Conservation (phyloP, 495 filamentous ascomycete genomes). For the Rhypophila decipiens region DNA sequence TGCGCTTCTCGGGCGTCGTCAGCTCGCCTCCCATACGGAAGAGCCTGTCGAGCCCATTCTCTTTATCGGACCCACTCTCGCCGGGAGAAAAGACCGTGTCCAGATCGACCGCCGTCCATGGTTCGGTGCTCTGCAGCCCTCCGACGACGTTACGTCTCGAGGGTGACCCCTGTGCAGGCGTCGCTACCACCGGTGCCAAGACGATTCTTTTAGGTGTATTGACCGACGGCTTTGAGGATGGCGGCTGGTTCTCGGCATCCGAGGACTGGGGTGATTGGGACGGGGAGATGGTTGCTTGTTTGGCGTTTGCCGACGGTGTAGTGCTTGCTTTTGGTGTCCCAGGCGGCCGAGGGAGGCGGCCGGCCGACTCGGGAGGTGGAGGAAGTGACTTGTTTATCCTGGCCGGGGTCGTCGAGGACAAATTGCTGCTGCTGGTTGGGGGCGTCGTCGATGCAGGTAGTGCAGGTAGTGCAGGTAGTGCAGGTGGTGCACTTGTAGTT, state of each 20-base stretch:
- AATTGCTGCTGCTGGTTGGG: background rate
- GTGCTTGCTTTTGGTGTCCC: slow-evolving; percentile 27
- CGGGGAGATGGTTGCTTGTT: slow-evolving; percentile 39
- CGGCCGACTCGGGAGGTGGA: slow-evolving; percentile 18
- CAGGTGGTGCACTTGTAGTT: too few species aligned
- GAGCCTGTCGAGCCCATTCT: slow-evolving; percentile 34
- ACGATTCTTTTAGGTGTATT: slow-evolving; percentile 25
- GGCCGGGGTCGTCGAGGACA: slow-evolving; percentile 5
- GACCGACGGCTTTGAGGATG: slow-evolving; percentile 51
- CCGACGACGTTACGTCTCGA: slow-evolving; percentile 55
- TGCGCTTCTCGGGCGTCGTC: slow-evolving; percentile 70
- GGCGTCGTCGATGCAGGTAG: background rate
- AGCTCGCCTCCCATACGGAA: slow-evolving; percentile 49
- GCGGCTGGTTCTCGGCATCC: slow-evolving; percentile 74
- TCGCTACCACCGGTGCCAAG: slow-evolving; percentile 49
- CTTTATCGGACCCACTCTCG: slow-evolving; percentile 50
- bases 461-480: background rate
- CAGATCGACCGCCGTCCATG: slow-evolving; percentile 71
- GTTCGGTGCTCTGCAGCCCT: slow-evolving; percentile 52
- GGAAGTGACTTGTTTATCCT: slow-evolving; percentile 25
- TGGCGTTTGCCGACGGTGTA: slow-evolving; percentile 25
- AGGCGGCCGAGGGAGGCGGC: slow-evolving; percentile 17
- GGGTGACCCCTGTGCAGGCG: slow-evolving; percentile 49
- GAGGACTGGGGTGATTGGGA: slow-evolving; percentile 68
- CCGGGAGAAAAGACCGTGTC: slow-evolving; percentile 50